Evolutionary conservation across 2,329 filamentous ascomycete genomes (phyloP).

Genomic region (Blastomyces emzantsi): DNA sequence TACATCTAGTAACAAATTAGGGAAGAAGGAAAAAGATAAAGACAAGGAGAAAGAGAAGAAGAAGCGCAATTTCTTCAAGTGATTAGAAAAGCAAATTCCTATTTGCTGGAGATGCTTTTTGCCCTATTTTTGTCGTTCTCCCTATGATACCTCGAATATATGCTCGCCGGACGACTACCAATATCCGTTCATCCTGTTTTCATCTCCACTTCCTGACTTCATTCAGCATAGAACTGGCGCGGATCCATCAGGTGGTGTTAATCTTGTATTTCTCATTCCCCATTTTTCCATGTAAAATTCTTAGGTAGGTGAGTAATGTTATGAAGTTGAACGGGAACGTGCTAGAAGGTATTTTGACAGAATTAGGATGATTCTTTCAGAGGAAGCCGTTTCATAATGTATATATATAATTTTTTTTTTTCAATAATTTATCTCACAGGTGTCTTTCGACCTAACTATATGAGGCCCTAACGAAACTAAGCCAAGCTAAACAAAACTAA

Average conservation of each 20-base stretch:
- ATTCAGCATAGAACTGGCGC: slow-evolving; percentile 7
- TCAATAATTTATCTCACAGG: neutral
- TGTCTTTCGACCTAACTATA: neutral
- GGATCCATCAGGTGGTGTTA: slow-evolving; percentile 1
- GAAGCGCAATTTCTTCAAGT: slow-evolving; percentile 49
- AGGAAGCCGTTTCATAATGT: too few relatives aligned
- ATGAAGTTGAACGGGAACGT: neutral
- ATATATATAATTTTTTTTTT: too few relatives aligned
- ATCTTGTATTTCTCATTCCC: neutral
- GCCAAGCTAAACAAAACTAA: neutral
- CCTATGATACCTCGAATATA: neutral
- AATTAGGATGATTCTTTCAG: neutral
- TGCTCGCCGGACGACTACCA: neutral
- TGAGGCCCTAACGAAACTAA: neutral
- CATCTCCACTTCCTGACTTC: neutral
- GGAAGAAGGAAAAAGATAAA: slow-evolving; percentile 25
- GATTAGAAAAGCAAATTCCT: slow-evolving; percentile 2
- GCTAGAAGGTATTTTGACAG: neutral
- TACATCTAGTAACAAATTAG: slow-evolving; percentile 42
- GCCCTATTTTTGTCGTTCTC: neutral
- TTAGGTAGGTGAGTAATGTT: neutral
- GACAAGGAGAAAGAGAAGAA: slow-evolving; percentile 42
- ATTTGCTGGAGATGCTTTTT: neutral
- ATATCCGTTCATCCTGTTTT: neutral
- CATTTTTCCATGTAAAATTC: neutral